Base-by-base conservation (phyloP, 805 yeast species). In the Alloascoidea hylecoeti region DNA sequence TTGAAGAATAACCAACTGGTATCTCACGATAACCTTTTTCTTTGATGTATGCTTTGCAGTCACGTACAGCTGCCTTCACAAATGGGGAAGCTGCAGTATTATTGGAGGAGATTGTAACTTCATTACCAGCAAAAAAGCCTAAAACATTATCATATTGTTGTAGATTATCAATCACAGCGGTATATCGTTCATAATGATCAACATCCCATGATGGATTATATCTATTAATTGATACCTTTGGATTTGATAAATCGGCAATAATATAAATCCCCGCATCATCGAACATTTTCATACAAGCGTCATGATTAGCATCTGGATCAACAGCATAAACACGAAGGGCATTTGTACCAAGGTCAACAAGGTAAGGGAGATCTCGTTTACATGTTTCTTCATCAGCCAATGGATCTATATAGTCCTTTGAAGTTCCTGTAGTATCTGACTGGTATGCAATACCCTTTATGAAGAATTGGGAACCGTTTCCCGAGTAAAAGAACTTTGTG, bases 81-180 rank as follows among this genome's bases (percentile, higher is more conserved):
- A 71, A 81, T 30, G 89, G 78, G 39, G 89, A 80, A 41, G 89
- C 78, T 44, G 67, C 77, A 41, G 88, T 75, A 61, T 77, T 79
- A 48, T 71, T 53, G 19, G 54, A 55, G 49, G 72, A 67, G 60
- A 80, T 79, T 51, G 85, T 70, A 44, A 81, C 89, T 67, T 81
- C 89, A 54, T 81, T 81, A 68, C 89, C 89, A 36, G 89, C 89
- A 56, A 80, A 80, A 68, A 80, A 81, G 49, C 92, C 92, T 47
- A 81, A 63, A 38, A 78, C 67, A 56, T 80, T 81, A 50, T 82
- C 68, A 58, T 79, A 80, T 53, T 70, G 65, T 42, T 71, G 71
- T 67, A 81, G 74, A 50, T 59, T 56, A 54, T 81, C 89, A 48
- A 81, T 74, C 38, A 80, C 83, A 4, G 65, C 50, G 39, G 78